Evolutionary conservation across 495 filamentous ascomycete species (phyloP), one percentile per base, ranked within the genome.

Genomic region (Podospora appendiculata): DNA sequence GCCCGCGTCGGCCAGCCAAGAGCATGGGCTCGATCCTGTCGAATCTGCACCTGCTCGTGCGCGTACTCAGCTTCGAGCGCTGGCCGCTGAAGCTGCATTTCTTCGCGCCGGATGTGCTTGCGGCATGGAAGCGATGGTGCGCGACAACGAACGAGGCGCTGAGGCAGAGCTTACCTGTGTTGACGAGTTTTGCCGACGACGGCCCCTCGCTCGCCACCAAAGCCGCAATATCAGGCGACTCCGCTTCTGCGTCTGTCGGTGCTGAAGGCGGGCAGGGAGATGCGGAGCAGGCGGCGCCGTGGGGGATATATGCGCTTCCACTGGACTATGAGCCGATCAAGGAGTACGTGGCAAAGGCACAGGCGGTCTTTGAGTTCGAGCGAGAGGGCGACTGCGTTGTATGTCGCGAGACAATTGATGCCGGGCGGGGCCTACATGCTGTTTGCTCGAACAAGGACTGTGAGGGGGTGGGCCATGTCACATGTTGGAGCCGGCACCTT

Each of bases 71-170:
- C 58, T 96, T 98, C 62, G 63, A 68, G 8, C 69, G 78, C 25
- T 94, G 89, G 90, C 90, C 90, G n/a, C 72, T 98, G 33, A 76
- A 78, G 13, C 59, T 96, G 14, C 82, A 86, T 8, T 96, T 96
- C 64, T 95, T 96, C 59, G 73, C 70, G 8, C 67, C 73, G 1
- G 86, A 95, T 51, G 84, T 86, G 1, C 75, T 85, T 56, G 59
- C 70, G 32, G 65, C 73, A 0, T 98, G 93, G 93, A 62, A 77
- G 38, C 68, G 66, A 38, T 85, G 80, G 75, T 79, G 73, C 51
- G 66, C 77, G 3, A 72, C 74, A 13, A 73, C 70, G 8, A 61
- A 69, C 43, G 71, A 73, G 18, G 58, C 64, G 36, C 52, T 88
- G 14, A 71, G 81, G 12, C 49, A 59, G 25, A 71, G 70, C 11